Evolutionary conservation across 2,329 filamentous ascomycete species (phyloP).

Genomic region (Capronia americana): DNA sequence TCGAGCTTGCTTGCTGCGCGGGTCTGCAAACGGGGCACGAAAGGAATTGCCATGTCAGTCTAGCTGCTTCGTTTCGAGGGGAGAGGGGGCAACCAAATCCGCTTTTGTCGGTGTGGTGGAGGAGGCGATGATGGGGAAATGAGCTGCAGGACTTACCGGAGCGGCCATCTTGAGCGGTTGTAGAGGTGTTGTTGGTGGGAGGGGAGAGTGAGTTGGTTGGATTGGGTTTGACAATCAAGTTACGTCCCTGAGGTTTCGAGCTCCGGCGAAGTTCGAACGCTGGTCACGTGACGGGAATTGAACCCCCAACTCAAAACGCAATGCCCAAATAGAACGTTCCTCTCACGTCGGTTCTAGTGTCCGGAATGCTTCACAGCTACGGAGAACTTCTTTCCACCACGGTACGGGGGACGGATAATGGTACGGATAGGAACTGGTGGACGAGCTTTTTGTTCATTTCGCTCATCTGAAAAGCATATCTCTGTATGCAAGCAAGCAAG

Average conservation of each 20-base stretch:
- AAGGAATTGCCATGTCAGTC: constrained; percentile 39
- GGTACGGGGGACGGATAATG: not conserved
- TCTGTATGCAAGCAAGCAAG: constrained; percentile 13
- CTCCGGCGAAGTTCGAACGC: constrained; percentile 19
- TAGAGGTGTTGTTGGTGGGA: constrained; percentile 29
- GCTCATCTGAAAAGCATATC: constrained; percentile 23
- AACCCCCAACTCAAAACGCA: too few species aligned
- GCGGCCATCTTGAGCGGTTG: constrained; percentile 52
- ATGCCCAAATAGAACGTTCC: too few species aligned
- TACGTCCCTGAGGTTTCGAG: constrained; percentile 23
- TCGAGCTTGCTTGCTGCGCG: constrained; percentile 99
- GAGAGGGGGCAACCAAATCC: not conserved
- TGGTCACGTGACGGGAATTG: constrained; percentile 21
- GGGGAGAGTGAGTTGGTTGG: constrained; percentile 23
- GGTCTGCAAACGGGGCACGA: constrained; percentile 67
- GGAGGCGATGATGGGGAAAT: constrained; percentile 53
- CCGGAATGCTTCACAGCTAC: not conserved
- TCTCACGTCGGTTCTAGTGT: constrained; percentile 3
- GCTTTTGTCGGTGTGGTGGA: not conserved
- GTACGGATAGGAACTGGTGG: not conserved
- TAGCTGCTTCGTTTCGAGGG: constrained; percentile 28
- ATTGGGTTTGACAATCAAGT: constrained; percentile 25
- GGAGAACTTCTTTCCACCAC: not conserved
- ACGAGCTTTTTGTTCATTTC: constrained; percentile 19
- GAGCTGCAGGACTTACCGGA: constrained; percentile 37